Evolutionary conservation across 139 green algal genomes (phyloP).

Genomic region (Micractinium sp.): DNA sequence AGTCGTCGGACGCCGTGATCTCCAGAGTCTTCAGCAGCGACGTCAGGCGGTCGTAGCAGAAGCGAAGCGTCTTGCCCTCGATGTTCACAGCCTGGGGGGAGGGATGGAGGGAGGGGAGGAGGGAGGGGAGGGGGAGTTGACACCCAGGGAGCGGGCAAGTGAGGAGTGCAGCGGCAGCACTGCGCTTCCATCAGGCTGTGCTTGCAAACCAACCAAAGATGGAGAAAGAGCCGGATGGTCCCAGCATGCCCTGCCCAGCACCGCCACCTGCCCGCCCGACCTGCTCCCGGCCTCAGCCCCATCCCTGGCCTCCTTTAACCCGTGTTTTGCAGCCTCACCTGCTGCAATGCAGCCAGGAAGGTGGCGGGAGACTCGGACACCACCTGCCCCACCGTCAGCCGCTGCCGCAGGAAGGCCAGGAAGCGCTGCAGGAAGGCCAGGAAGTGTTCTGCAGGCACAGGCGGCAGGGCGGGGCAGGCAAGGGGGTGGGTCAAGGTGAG

Average conservation of each 20-base stretch:
- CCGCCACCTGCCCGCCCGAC: no score
- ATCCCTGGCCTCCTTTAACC: not conserved
- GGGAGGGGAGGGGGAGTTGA: not conserved
- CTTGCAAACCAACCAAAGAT: no score
- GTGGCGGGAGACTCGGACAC: slow-evolving; percentile 75
- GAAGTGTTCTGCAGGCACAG: slow-evolving; percentile 91
- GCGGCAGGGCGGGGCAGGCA: not conserved
- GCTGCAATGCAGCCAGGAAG: slow-evolving; percentile 84
- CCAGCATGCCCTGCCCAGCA: no score
- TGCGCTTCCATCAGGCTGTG: not conserved
- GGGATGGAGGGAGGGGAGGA: not conserved
- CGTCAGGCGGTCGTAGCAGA: slow-evolving; percentile 97
- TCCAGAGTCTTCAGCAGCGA: slow-evolving; percentile 97
- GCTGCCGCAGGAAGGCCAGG: slow-evolving; percentile 81
- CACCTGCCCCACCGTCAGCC: slow-evolving; percentile 69
- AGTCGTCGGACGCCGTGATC: slow-evolving; percentile 92
- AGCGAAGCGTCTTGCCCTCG: slow-evolving; percentile 73
- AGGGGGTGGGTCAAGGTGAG: no score
- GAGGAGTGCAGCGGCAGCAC: not conserved
- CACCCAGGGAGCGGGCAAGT: not conserved
- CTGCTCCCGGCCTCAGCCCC: not conserved
- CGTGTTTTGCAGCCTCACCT: slow-evolving; percentile 30
- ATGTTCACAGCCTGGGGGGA: slow-evolving; percentile 35
- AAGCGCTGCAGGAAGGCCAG: slow-evolving; percentile 95
- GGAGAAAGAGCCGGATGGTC: no score